These are phyloP conservation scores for Periconia sp. DNA, from an alignment of 2,329 filamentous ascomycete species.

Conservation along the genomic window DNA sequence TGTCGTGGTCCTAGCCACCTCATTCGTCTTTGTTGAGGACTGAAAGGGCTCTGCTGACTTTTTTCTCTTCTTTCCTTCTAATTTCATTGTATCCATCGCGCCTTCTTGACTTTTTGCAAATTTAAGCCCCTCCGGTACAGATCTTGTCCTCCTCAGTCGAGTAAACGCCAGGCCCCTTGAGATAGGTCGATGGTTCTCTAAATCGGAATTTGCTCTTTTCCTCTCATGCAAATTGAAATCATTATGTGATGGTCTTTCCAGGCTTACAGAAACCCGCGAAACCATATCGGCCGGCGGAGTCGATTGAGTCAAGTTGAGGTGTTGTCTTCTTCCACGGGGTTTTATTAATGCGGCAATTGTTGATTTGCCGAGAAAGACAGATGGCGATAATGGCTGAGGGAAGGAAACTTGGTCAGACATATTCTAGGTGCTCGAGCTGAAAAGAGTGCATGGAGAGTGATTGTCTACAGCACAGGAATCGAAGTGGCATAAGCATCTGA, in stretches of 20 bases:
- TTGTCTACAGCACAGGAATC: no score
- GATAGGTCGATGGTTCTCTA: not conserved
- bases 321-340: not conserved
- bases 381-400: not conserved
- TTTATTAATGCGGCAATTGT: not conserved
- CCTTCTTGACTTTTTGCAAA: no score
- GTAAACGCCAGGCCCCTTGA: not conserved
- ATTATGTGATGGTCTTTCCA: not conserved
- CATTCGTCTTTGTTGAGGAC: no score
- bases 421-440: no score
- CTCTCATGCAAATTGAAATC: not conserved
- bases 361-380: not conserved
- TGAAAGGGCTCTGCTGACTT: no score
- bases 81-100: no score
- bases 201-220: not conserved
- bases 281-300: not conserved
- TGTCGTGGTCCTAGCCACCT: no score
- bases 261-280: not conserved
- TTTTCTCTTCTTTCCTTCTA: no score
- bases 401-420: no score
- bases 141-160: not conserved
- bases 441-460: no score
- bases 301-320: not conserved
- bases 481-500: no score
- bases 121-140: no score